A percentile compares a stretch with the other conserved stretches of the same genome.
These are phyloP conservation scores for Ganoderma leucocontextum DNA, from an alignment of 1,284 basidiomycete genomes.

Conservation along the genomic window DNA sequence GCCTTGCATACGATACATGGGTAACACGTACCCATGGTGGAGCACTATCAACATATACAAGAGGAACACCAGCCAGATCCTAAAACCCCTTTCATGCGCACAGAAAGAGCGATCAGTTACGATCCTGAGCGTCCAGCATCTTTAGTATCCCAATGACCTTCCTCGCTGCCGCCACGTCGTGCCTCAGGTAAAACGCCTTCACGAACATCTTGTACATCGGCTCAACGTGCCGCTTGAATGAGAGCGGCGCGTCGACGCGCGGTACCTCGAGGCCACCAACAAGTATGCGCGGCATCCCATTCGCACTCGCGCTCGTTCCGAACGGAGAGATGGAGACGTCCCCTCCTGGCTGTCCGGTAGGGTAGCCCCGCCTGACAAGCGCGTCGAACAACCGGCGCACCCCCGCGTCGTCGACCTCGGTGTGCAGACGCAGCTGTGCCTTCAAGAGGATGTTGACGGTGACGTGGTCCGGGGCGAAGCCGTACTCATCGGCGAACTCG, in stretches of 20 bases:
- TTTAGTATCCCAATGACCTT: conserved; percentile 64
- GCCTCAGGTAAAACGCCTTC: conserved; percentile 62
- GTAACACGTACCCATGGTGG: too few species aligned
- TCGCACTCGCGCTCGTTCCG: background rate
- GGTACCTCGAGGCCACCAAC: conserved; percentile 42
- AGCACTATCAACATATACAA: background rate
- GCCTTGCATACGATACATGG: too few species aligned
- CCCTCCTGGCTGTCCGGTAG: conserved; percentile 40
- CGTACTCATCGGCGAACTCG: conserved; percentile 48
- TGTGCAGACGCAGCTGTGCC: conserved; percentile 57
- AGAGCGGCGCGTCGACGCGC: conserved; percentile 48
- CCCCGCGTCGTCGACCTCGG: conserved; percentile 48
- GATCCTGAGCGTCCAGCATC: conserved; percentile 43
- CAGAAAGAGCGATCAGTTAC: background rate
- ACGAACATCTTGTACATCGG: conserved; percentile 79
- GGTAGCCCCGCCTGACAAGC: conserved; percentile 64
- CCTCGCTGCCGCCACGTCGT: conserved; percentile 60
- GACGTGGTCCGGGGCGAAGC: conserved; percentile 65
- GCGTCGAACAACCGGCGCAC: conserved; percentile 67
- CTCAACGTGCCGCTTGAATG: conserved; percentile 61
- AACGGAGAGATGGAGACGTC: background rate
- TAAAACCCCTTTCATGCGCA: background rate
- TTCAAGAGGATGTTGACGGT: conserved; percentile 73
- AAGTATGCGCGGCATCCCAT: background rate
- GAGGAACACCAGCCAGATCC: background rate